Evolutionary conservation across 139 green algal genomes (phyloP).

Genomic region (Chlorella sp.): DNA sequence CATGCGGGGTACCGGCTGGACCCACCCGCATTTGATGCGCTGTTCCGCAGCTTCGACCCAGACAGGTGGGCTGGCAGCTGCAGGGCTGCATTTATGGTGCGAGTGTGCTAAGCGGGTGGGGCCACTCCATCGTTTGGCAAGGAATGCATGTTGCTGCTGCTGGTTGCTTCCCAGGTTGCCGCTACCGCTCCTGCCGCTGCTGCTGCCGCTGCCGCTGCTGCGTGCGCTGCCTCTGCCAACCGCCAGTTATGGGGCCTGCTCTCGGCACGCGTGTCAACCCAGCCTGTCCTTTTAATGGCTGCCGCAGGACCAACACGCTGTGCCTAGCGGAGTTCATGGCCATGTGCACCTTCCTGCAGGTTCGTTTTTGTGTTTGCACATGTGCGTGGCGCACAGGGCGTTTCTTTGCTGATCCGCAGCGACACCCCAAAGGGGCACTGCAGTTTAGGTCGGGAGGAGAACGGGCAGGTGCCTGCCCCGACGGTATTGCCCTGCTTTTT

Average conservation of each 20-base stretch:
- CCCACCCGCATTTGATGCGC: constrained; percentile 1
- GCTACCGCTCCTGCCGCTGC: not conserved
- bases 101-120: too few species aligned
- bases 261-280: too few species aligned
- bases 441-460: too few species aligned
- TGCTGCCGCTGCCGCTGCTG: too few species aligned
- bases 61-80: not conserved
- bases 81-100: not conserved
- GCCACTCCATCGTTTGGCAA: too few species aligned
- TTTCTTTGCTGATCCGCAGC: too few species aligned
- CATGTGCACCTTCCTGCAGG: constrained; percentile 64
- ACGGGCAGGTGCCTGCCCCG: not conserved
- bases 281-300: not conserved
- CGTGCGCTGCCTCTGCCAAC: not conserved
- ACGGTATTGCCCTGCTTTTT: not conserved
- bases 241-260: too few species aligned
- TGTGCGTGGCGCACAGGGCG: too few species aligned
- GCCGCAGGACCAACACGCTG: constrained; percentile 1
- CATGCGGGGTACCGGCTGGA: constrained; percentile 26
- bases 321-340: constrained; percentile 48
- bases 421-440: not conserved
- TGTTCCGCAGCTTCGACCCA: constrained; percentile 9
- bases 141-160: too few species aligned
- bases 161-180: too few species aligned
- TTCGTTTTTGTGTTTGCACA: too few species aligned